A percentile compares a stretch with the other conserved stretches of the same genome.
Evolutionary conservation across 306 rosid species (phyloP).

Genomic region (Dalbergia cochinchinensis): DNA sequence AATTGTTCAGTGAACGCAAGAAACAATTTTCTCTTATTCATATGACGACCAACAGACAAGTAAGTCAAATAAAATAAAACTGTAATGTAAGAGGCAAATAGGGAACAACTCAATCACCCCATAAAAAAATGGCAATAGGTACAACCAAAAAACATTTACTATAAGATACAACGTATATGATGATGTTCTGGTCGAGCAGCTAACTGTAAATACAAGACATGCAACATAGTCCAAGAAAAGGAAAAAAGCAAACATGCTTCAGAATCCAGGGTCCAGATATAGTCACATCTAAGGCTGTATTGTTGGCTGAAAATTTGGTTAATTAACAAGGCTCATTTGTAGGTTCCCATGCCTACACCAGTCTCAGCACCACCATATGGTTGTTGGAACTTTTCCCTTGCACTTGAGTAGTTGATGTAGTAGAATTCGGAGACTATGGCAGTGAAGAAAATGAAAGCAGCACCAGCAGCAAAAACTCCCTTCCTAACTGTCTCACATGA

Average conservation of each 20-base stretch:
- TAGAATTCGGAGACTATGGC: conserved; percentile 75
- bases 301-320: conserved; percentile 30
- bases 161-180: conserved; percentile 41
- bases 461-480: conserved; percentile 95
- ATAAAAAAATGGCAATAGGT: background rate
- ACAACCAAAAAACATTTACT: conserved; percentile 35
- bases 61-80: background rate
- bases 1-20: conserved; percentile 17
- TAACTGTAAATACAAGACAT: conserved; percentile 44
- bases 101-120: conserved; percentile 35
- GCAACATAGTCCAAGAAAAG: conserved; percentile 49
- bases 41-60: conserved; percentile 26
- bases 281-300: conserved; percentile 46
- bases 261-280: conserved; percentile 42
- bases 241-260: conserved; percentile 41
- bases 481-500: conserved; percentile 81
- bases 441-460: conserved; percentile 81
- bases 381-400: conserved; percentile 78
- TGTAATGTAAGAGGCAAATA: conserved; percentile 4
- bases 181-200: conserved; percentile 42
- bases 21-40: conserved; percentile 40
- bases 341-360: conserved; percentile 89
- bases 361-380: conserved; percentile 76
- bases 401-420: conserved; percentile 84
- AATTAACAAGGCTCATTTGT: conserved; percentile 60